Percentiles rank a stretch among this genome's conserved stretches.
Evolutionary conservation across 495 filamentous ascomycete species (phyloP).

Genomic region (Trichocladium antarcticum): DNA sequence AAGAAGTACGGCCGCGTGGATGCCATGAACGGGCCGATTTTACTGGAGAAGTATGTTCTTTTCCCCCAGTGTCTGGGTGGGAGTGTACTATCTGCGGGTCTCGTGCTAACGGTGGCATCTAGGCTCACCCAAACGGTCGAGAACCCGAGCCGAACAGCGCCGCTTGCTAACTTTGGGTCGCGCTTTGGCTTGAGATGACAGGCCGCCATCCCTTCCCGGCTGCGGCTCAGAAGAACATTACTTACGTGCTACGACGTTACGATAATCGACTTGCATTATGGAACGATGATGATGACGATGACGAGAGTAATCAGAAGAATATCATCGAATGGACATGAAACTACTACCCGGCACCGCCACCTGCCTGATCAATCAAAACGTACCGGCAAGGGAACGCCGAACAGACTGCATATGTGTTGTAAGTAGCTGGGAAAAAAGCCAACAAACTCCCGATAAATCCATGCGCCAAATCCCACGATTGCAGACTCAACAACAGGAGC

Average conservation of each 20-base stretch:
- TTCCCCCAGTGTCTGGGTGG: background rate
- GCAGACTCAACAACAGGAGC: background rate
- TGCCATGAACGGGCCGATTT: slow-evolving; percentile 66
- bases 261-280: background rate
- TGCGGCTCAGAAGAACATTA: background rate
- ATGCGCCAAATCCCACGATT: no score
- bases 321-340: background rate
- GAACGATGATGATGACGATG: background rate
- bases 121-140: slow-evolving; percentile 56
- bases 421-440: background rate
- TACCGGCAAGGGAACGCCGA: background rate
- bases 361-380: no score
- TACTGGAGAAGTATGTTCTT: slow-evolving; percentile 68
- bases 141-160: slow-evolving; percentile 45
- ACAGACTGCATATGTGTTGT: background rate
- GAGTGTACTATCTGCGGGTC: background rate
- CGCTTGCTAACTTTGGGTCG: slow-evolving; percentile 54
- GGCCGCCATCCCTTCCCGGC: background rate
- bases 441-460: no score
- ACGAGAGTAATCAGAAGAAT: background rate
- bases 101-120: slow-evolving; percentile 28
- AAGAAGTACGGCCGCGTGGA: slow-evolving; percentile 93
- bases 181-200: slow-evolving; percentile 57
- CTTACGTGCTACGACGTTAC: background rate
- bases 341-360: background rate